Percentiles rank a stretch among this genome's conserved stretches.
phyloP scores from a whole-genome alignment of 2,329 filamentous ascomycete genomes.

The Colletotrichum plurivorum region DNA sequence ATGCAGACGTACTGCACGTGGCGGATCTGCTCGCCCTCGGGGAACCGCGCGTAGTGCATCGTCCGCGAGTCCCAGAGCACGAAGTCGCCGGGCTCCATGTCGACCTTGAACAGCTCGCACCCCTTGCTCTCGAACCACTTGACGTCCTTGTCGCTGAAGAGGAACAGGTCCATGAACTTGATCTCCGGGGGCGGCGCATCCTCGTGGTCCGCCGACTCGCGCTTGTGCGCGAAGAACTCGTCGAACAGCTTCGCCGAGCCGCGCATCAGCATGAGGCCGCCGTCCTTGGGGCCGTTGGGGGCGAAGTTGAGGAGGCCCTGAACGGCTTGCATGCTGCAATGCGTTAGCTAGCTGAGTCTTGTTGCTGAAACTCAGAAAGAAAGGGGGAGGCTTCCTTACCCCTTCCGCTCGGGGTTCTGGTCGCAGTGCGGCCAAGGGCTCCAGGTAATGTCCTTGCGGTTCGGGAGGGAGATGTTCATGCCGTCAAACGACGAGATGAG shows the following conservation, averaged over 20 bases:
- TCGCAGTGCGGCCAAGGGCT: conserved; percentile 62
- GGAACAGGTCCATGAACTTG: conserved; percentile 56
- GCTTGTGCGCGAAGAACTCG: conserved; percentile 58
- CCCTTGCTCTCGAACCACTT: conserved; percentile 43
- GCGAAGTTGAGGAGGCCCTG: conserved; percentile 61
- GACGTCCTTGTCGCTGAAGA: conserved; percentile 56
- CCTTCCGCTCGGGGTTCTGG: conserved; percentile 56
- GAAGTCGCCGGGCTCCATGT: conserved; percentile 43
- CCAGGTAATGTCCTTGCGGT: conserved; percentile 54
- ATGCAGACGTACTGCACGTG: conserved; percentile 55
- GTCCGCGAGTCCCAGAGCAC: conserved; percentile 53
- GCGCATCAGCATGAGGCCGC: conserved; percentile 60
- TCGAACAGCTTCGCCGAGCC: conserved; percentile 58
- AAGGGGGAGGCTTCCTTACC: conserved; percentile 41
- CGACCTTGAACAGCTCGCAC: conserved; percentile 40
- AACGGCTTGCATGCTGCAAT: conserved; percentile 48
- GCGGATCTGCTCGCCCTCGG: conserved; percentile 53
- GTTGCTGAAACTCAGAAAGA: no score
- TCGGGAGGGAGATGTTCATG: conserved; percentile 59
- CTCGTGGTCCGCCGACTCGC: conserved; percentile 45
- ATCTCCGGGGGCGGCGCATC: conserved; percentile 49
- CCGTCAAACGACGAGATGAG: conserved; percentile 47
- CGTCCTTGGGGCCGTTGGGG: conserved; percentile 61
- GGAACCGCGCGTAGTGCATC: conserved; percentile 46
- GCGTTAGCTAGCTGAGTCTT: not conserved